phyloP scores from a whole-genome alignment of 2,329 filamentous ascomycete genomes.

The Balansia obtecta region DNA sequence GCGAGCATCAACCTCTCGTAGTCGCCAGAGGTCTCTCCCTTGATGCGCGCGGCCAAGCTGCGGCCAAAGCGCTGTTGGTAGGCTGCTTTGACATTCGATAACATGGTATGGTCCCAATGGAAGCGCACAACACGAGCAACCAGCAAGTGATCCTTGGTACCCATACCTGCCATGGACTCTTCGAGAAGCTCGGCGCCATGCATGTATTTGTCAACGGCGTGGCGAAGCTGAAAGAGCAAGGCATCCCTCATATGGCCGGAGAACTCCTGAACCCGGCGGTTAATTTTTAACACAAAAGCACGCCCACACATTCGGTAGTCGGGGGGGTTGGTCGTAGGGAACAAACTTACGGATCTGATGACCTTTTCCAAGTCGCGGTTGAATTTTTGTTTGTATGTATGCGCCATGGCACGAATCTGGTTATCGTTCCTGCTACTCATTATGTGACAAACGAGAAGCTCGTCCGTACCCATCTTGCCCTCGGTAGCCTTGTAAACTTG shows the following conservation, averaged over 20 bases:
- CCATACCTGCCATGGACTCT: slow-evolving; percentile 72
- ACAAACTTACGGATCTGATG: slow-evolving; percentile 48
- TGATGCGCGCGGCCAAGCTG: slow-evolving; percentile 57
- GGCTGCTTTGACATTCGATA: slow-evolving; percentile 67
- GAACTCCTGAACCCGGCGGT: slow-evolving; percentile 46
- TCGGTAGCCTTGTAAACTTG: slow-evolving; percentile 69
- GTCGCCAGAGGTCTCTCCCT: slow-evolving; percentile 74
- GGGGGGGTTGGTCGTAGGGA: background rate
- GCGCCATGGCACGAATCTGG: slow-evolving; percentile 71
- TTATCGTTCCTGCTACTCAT: slow-evolving; percentile 64
- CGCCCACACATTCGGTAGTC: background rate
- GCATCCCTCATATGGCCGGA: slow-evolving; percentile 86
- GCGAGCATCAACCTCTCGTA: slow-evolving; percentile 68
- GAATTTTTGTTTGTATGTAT: slow-evolving; percentile 64
- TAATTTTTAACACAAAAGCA: background rate
- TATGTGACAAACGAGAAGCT: slow-evolving; percentile 67
- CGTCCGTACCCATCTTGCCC: slow-evolving; percentile 59
- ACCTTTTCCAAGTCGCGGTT: slow-evolving; percentile 57
- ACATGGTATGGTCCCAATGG: slow-evolving; percentile 69
- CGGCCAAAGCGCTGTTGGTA: slow-evolving; percentile 60
- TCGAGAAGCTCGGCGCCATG: slow-evolving; percentile 76
- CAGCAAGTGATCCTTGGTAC: slow-evolving; percentile 75
- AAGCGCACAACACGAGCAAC: slow-evolving; percentile 64
- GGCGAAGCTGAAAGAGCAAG: slow-evolving; percentile 64
- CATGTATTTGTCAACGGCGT: slow-evolving; percentile 69